phyloP scores from a whole-genome alignment of 805 yeast species.

The Lipomyces mesembrius region DNA sequence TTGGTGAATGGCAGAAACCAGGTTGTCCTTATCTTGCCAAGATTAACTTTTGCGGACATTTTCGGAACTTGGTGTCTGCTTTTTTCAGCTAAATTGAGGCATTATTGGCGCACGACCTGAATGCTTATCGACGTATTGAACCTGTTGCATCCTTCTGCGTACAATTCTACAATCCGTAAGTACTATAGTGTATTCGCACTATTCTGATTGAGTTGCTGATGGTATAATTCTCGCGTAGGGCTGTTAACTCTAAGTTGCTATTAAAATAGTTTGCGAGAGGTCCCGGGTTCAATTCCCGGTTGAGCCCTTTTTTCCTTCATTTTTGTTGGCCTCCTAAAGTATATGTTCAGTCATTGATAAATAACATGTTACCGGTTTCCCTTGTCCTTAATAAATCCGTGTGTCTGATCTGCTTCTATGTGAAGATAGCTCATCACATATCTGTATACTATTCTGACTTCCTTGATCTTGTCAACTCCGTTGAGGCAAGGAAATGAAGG shows the following conservation, averaged over 20 bases:
- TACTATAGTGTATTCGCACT: too few relatives aligned
- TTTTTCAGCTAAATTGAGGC: too few relatives aligned
- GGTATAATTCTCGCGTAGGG: conserved; percentile 47
- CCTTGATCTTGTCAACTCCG: neutral
- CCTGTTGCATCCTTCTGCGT: too few relatives aligned
- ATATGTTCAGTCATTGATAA: neutral
- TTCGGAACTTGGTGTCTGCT: too few relatives aligned
- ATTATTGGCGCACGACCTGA: too few relatives aligned
- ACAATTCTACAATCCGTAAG: too few relatives aligned
- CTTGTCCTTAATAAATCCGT: too few relatives aligned
- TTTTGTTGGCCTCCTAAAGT: neutral
- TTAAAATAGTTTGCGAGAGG: conserved; percentile 44
- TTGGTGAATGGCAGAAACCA: neutral
- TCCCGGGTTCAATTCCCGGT: conserved; percentile 49
- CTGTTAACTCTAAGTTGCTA: conserved; percentile 40
- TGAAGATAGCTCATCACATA: neutral
- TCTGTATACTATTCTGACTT: neutral
- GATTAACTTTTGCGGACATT: too few relatives aligned
- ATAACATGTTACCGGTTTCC: too few relatives aligned
- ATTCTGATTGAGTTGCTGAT: too few relatives aligned
- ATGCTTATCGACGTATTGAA: too few relatives aligned
- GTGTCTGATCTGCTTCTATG: neutral
- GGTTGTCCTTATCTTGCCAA: too few relatives aligned
- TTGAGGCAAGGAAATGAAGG: neutral
- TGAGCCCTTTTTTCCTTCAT: conserved; percentile 42